phyloP scores from a whole-genome alignment of 257 asterid species.

The Scutellaria barbata region DNA sequence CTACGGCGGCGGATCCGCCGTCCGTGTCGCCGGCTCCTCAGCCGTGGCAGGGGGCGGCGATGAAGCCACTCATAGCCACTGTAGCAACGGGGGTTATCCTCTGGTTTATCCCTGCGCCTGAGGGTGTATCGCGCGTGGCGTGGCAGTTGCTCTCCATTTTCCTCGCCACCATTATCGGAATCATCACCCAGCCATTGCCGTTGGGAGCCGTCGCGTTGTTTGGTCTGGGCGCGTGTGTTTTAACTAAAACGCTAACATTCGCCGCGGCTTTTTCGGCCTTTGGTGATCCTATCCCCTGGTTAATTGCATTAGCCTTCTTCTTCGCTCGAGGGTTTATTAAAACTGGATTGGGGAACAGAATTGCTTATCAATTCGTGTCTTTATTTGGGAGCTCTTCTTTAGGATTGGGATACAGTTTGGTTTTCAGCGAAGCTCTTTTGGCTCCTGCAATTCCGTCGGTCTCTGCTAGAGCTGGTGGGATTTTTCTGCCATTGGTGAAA shows the following conservation, averaged over 20 bases:
- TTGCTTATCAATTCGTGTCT: conserved; percentile 89
- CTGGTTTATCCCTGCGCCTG: conserved; percentile 87
- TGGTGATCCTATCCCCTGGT: conserved; percentile 96
- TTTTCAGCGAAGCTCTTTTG: conserved; percentile 91
- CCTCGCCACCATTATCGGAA: conserved; percentile 90
- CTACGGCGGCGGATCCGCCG: conserved; percentile 38
- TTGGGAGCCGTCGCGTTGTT: conserved; percentile 90
- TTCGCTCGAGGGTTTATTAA: conserved; percentile 94
- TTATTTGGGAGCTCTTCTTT: conserved; percentile 83
- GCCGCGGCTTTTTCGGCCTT: conserved; percentile 95
- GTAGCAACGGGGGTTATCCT: conserved; percentile 76
- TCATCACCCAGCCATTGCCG: conserved; percentile 89
- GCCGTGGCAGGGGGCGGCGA: conserved; percentile 87
- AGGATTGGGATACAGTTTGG: conserved; percentile 92
- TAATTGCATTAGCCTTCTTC: conserved; percentile 91
- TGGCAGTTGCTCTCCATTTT: conserved; percentile 90
- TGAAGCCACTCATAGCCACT: conserved; percentile 75
- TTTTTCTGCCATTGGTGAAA: conserved; percentile 87
- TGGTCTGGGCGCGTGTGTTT: conserved; percentile 88
- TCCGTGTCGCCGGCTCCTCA: conserved; percentile 40
- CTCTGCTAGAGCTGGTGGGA: conserved; percentile 97
- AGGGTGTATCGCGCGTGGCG: conserved; percentile 73
- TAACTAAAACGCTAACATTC: conserved; percentile 83
- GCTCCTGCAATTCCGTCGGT: conserved; percentile 98
- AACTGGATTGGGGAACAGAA: conserved; percentile 90